phyloP scores from a whole-genome alignment of 352 stramenopile species.

The Stephanocyclus meneghinianus region DNA sequence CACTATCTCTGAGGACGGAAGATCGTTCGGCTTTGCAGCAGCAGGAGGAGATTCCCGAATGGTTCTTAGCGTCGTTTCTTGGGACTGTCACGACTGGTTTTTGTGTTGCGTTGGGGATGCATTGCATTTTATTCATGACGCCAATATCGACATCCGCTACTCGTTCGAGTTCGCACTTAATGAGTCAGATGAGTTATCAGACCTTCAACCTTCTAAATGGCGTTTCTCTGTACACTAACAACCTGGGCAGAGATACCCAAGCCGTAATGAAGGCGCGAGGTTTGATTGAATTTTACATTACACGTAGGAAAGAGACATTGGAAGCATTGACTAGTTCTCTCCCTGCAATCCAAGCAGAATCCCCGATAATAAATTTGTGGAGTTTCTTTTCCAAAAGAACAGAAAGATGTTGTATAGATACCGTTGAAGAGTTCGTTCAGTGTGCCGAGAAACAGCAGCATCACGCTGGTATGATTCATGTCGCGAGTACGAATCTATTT shows the following conservation, averaged over 20 bases:
- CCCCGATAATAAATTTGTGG: background rate
- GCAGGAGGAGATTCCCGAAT: conserved; percentile 1
- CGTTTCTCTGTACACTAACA: conserved; percentile 26
- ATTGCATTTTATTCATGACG: conserved; percentile 12
- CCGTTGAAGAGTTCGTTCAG: conserved; percentile 21
- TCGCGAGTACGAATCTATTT: conserved; percentile 37
- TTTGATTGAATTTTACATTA: conserved; percentile 44
- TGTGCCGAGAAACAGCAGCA: conserved; percentile 43
- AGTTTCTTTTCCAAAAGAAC: background rate
- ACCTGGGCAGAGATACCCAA: conserved; percentile 23
- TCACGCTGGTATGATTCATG: conserved; percentile 33
- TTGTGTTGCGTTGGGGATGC: conserved; percentile 8
- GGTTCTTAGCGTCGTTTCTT: conserved; percentile 29
- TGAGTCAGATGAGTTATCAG: conserved; percentile 28
- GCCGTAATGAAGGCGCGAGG: conserved; percentile 21
- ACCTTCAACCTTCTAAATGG: conserved; percentile 28
- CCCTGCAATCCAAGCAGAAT: conserved; percentile 24
- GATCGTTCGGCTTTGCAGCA: background rate
- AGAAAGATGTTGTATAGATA: conserved; percentile 13
- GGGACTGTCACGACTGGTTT: conserved; percentile 32
- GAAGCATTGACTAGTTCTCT: conserved; percentile 21
- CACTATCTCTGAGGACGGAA: conserved; percentile 28
- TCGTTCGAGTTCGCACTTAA: conserved; percentile 9
- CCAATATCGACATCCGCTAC: conserved; percentile 32
- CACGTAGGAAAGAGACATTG: conserved; percentile 15